Evolutionary conservation across 129 eudicot species (phyloP).

Genomic region (Arctium lappa): DNA sequence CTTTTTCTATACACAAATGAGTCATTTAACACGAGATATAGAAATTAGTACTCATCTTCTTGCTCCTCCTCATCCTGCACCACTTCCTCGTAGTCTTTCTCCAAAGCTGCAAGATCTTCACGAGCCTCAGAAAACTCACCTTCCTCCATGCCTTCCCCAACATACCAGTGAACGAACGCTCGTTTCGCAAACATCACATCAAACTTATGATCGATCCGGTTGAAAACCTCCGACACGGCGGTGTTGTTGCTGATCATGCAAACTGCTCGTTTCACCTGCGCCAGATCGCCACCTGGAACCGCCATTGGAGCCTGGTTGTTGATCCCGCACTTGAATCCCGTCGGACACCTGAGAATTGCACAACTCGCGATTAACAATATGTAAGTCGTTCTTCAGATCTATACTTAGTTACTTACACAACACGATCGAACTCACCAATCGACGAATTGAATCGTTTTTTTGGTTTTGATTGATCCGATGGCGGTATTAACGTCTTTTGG

Average conservation of each 20-base stretch:
- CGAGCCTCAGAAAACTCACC: slow-evolving; percentile 77
- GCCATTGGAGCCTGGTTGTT: slow-evolving; percentile 56
- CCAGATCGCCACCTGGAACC: slow-evolving; percentile 74
- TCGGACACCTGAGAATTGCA: slow-evolving; percentile 52
- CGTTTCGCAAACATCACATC: slow-evolving; percentile 55
- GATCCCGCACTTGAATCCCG: slow-evolving; percentile 75
- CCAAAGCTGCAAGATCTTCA: slow-evolving; percentile 74
- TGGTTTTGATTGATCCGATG: slow-evolving; percentile 57
- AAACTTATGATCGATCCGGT: slow-evolving; percentile 56
- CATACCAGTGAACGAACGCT: slow-evolving; percentile 77
- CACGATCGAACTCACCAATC: slow-evolving; percentile 53
- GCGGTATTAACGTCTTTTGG: slow-evolving; percentile 73
- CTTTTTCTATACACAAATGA: not conserved
- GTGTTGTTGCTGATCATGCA: slow-evolving; percentile 82
- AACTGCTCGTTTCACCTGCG: slow-evolving; percentile 59
- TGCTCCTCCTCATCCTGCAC: slow-evolving; percentile 49
- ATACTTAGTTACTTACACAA: not conserved
- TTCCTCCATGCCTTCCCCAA: slow-evolving; percentile 79
- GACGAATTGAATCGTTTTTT: slow-evolving; percentile 61
- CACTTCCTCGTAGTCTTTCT: slow-evolving; percentile 58
- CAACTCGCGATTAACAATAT: not conserved
- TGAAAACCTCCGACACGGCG: slow-evolving; percentile 63
- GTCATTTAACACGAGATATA: not conserved
- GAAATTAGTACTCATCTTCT: slow-evolving; percentile 35
- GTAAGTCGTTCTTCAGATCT: not conserved